Base-by-base conservation (phyloP, 73 alveolate genomes). In the Tetrahymena borealis region DNA sequence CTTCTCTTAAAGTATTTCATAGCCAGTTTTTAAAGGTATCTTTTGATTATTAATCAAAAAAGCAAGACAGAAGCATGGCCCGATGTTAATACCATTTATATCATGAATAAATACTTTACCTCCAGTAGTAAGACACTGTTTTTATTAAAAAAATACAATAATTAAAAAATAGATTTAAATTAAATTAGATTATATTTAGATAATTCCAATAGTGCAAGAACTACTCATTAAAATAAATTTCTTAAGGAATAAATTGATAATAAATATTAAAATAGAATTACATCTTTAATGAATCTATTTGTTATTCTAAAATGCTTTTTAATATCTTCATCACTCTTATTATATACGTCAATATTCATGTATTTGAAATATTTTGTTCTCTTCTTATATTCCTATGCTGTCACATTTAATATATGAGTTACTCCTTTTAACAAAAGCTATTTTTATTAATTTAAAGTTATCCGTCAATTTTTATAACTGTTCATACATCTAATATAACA, bases 261-360 rank as follows among this genome's bases (percentile, higher is more conserved):
- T n/a, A n/a, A n/a, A n/a, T n/a, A n/a, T n/a, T n/a, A n/a, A n/a
- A 92, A 42, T 39, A 94, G 28, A 32, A 11, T 92, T 35, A 97
- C 99, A 91, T 96, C 98, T 39, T 96, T 98, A 39, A 97, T 98
- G 90, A 98, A 97, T 78, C 99, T 91, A 95, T 98, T 98, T 39
- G 99, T 98, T 0, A 97, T 98, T 94, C 99, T 96, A 93, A 97
- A 98, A 90, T 96, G 97, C 85, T 98, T 98, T 92, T 97, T 98
- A 15, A 97, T 97, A 94, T 98, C 99, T 91, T 98, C 99, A 78
- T 94, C 95, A 90, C 96, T 97, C 78, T 96, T 97, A 79, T 98
- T 98, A 85, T 97, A 97, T 12, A 98, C 97, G 91, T 96, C 95
- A 77, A 98, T 93, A 78, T 98, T 98, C 24, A 96, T 91, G 94